Percentiles rank a stretch among this genome's conserved stretches.
Evolutionary conservation across 2,329 filamentous ascomycete species (phyloP).

Genomic region (Periconia sp.): DNA sequence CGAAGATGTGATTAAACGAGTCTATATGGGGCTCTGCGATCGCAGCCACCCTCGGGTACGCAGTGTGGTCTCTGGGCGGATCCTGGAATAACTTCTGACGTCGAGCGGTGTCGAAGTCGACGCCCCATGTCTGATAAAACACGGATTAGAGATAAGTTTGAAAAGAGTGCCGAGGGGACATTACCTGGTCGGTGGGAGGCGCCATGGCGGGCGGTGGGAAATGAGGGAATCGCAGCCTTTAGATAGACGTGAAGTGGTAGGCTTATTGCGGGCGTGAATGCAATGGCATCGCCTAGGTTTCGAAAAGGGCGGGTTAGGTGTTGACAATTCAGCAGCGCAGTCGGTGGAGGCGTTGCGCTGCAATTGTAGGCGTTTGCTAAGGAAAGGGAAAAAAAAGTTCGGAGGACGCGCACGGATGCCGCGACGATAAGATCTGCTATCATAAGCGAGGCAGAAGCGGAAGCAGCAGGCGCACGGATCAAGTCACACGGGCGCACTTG

Average conservation of each 20-base stretch:
- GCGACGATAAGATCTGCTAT: constrained; percentile 14
- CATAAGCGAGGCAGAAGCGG: constrained; percentile 9
- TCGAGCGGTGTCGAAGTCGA: constrained; percentile 81
- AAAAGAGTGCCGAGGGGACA: too few species aligned
- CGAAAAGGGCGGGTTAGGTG: neutral
- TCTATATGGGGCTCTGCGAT: constrained; percentile 92
- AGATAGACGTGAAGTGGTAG: neutral
- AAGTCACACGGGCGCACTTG: neutral
- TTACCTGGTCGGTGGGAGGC: constrained; percentile 36
- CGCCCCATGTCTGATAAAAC: constrained; percentile 82
- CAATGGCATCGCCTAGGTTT: constrained; percentile 4
- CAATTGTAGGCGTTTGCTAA: neutral
- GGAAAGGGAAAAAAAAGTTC: constrained; percentile 15
- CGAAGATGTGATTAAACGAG: constrained; percentile 91
- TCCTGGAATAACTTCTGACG: constrained; percentile 87
- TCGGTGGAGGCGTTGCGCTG: neutral
- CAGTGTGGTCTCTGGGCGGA: constrained; percentile 82
- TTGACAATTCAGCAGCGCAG: neutral
- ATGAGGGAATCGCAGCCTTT: neutral
- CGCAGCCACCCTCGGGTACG: constrained; percentile 81
- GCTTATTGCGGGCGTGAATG: neutral
- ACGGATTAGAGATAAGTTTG: too few species aligned
- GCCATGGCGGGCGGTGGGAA: constrained; percentile 24
- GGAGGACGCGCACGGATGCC: constrained; percentile 11
- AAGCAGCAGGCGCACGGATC: constrained; percentile 9